These are phyloP conservation scores for Diaporthe citriasiana DNA, from an alignment of 2,329 filamentous ascomycete species.

Conservation along the genomic window DNA sequence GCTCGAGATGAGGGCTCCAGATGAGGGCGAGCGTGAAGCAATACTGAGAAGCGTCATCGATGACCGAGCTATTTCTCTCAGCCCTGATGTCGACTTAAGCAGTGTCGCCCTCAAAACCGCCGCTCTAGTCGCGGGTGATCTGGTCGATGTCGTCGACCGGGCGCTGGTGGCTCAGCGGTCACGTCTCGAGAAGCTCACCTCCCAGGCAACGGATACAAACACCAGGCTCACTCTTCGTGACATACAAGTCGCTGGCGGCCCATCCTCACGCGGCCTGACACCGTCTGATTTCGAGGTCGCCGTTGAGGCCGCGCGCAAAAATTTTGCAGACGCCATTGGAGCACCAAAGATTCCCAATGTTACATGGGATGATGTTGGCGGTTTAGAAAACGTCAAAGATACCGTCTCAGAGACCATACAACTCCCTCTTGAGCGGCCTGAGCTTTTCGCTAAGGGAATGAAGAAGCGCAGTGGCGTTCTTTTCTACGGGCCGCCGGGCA, in stretches of 20 bases:
- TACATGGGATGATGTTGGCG: conserved; percentile 95
- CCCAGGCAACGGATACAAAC: conserved; percentile 53
- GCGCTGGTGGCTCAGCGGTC: conserved; percentile 82
- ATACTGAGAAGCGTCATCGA: conserved; percentile 85
- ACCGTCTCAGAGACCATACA: conserved; percentile 98
- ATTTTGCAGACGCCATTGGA: conserved; percentile 97
- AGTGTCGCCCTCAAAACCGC: conserved; percentile 95
- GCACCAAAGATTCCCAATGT: conserved; percentile 99
- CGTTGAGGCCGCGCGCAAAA: conserved; percentile 95
- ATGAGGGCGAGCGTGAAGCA: conserved; percentile 91
- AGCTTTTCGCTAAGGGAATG: conserved; percentile 96
- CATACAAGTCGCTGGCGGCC: conserved; percentile 88
- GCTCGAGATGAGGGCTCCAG: conserved; percentile 91
- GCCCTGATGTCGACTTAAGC: conserved; percentile 85
- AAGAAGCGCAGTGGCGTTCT: conserved; percentile 96
- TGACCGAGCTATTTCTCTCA: conserved; percentile 81
- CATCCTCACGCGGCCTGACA: conserved; percentile 82
- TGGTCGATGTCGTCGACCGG: conserved; percentile 94
- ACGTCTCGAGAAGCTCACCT: conserved; percentile 81
- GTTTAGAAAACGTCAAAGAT: conserved; percentile 93
- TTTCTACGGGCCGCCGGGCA: conserved; percentile 92
- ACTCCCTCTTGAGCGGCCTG: conserved; percentile 88
- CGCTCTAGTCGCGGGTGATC: conserved; percentile 91
- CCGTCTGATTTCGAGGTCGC: conserved; percentile 91
- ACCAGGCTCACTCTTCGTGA: conserved; percentile 78